phyloP scores from a whole-genome alignment of 1,139 yeast species.

The Eremothecium gossypii region DNA sequence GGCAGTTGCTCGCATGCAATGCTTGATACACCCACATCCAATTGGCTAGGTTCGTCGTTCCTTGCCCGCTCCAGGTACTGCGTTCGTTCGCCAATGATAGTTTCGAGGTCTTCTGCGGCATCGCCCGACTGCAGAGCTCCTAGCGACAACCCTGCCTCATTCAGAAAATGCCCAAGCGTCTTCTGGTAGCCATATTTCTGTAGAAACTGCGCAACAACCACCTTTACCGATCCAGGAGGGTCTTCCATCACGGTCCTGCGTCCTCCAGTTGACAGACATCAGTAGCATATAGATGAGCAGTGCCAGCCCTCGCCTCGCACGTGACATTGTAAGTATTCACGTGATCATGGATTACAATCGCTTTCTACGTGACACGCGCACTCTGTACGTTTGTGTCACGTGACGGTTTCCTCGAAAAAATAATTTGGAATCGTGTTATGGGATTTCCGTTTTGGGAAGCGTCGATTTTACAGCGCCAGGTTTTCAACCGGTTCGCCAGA shows the following conservation, averaged over 20 bases:
- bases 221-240: slow-evolving; percentile 22
- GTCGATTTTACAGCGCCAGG: no score
- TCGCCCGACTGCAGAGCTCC: slow-evolving; percentile 9
- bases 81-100: slow-evolving; percentile 44
- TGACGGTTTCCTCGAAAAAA: no score
- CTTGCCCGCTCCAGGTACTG: slow-evolving; percentile 29
- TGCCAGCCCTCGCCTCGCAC: no score
- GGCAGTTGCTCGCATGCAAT: slow-evolving; percentile 1
- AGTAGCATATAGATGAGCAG: no score
- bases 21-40: neutral
- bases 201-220: slow-evolving; percentile 49
- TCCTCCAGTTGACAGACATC: no score
- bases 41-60: slow-evolving; percentile 1
- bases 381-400: no score
- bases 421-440: no score
- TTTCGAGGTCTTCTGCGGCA: slow-evolving; percentile 39
- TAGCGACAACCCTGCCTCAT: slow-evolving; percentile 36
- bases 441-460: no score
- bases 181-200: slow-evolving; percentile 36
- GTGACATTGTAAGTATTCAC: no score
- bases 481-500: no score
- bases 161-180: slow-evolving; percentile 42
- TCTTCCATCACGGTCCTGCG: neutral
- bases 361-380: no score
- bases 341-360: no score